Evolutionary conservation across 805 yeast genomes (phyloP).

Genomic region (Metschnikowia lachancei): DNA sequence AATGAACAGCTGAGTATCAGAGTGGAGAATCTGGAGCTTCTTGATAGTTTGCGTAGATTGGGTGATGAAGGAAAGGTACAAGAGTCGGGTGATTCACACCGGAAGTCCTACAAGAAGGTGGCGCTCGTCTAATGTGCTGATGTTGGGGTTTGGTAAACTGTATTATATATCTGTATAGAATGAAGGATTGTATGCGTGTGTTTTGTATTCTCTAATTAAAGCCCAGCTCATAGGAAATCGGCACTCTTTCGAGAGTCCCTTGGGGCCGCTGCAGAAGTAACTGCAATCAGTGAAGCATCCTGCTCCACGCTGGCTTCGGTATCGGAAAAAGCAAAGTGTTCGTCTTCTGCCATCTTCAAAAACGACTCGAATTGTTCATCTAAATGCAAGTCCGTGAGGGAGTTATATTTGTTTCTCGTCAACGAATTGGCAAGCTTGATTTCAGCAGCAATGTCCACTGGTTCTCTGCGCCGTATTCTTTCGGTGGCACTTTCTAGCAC

Average conservation of each 20-base stretch:
- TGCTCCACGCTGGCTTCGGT: background rate
- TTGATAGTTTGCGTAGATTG: conserved; percentile 63
- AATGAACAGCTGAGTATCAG: conserved; percentile 64
- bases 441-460: conserved; percentile 43
- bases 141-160: background rate
- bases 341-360: conserved; percentile 30
- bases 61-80: conserved; percentile 68
- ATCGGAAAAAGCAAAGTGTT: background rate
- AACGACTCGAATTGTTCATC: conserved; percentile 40
- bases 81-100: conserved; percentile 68
- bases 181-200: too few relatives aligned
- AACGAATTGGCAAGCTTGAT: conserved; percentile 42
- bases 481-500: conserved; percentile 32
- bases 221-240: conserved; percentile 9
- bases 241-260: conserved; percentile 6
- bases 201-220: too few relatives aligned
- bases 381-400: conserved; percentile 36
- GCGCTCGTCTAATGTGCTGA: conserved; percentile 15
- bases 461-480: conserved; percentile 32
- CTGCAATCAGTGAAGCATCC: background rate
- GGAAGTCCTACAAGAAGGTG: conserved; percentile 51
- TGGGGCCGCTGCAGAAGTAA: background rate
- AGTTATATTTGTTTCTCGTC: conserved; percentile 35
- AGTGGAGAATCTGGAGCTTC: conserved; percentile 69
- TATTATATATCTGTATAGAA: background rate